A percentile compares a stretch with the other conserved stretches of the same genome.
These are phyloP conservation scores for Trichoderma sp. DNA, from an alignment of 2,329 filamentous ascomycete species.

Conservation along the genomic window DNA sequence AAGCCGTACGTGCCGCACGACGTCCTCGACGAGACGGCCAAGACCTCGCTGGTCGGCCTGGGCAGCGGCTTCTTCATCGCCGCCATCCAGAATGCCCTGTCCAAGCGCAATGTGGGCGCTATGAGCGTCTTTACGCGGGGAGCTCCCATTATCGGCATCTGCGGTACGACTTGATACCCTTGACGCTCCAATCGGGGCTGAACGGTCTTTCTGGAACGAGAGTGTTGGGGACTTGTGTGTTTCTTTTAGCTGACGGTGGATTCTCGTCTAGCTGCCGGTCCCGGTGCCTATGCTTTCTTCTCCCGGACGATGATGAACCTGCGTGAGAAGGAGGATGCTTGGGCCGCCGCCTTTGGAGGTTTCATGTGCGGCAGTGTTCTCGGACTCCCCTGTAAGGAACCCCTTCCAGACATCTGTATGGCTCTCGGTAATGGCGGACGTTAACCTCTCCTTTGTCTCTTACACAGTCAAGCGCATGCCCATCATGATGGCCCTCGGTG, in stretches of 20 bases:
- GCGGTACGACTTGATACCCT: constrained; percentile 36
- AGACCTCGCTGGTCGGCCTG: constrained; percentile 66
- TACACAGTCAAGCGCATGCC: constrained; percentile 60
- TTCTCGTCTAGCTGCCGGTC: constrained; percentile 52
- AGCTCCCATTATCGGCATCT: constrained; percentile 68
- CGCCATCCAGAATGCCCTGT: constrained; percentile 83
- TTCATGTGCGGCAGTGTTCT: constrained; percentile 74
- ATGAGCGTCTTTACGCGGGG: constrained; percentile 79
- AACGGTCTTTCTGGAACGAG: too few species aligned
- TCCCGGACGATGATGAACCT: constrained; percentile 79
- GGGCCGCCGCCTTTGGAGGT: constrained; percentile 74
- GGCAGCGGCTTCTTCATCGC: constrained; percentile 71
- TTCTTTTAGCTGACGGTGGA: constrained; percentile 5
- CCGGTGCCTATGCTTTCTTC: constrained; percentile 77
- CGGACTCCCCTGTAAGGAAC: constrained; percentile 68
- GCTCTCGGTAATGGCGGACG: not conserved
- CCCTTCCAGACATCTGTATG: not conserved
- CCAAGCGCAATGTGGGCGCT: constrained; percentile 78
- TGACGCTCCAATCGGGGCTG: not conserved
- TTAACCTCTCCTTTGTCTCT: not conserved
- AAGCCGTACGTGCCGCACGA: constrained; percentile 70
- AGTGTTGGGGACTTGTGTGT: not conserved
- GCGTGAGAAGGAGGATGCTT: constrained; percentile 78
- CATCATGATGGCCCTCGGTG: constrained; percentile 68
- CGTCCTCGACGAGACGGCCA: constrained; percentile 68